Conservation (phyloP, 2,329 filamentous ascomycete species). For the Cyphellophora europaea region DNA sequence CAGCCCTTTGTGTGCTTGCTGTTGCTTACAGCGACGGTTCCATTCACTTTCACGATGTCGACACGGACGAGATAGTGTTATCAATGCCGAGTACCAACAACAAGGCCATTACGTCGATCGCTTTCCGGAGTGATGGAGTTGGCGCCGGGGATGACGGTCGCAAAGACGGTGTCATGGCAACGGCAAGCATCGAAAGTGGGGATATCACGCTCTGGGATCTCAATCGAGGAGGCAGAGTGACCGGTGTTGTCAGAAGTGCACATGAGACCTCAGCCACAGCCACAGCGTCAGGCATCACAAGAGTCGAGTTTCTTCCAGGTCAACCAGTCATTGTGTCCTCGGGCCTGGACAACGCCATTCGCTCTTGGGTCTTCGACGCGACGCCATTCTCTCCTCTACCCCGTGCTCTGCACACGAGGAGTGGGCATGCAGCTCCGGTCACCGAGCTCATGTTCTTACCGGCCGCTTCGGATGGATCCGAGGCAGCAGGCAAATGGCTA, state of each 20-base stretch:
- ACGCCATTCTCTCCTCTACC: conserved; percentile 81
- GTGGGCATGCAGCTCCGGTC: conserved; percentile 80
- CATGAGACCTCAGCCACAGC: conserved; percentile 56
- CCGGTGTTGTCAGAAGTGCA: conserved; percentile 76
- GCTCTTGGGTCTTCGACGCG: conserved; percentile 94
- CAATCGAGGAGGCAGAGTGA: conserved; percentile 76
- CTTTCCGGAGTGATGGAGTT: conserved; percentile 80
- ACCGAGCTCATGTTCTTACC: conserved; percentile 78
- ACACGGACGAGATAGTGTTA: conserved; percentile 65
- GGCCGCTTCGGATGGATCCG: conserved; percentile 78
- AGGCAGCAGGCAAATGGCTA: conserved; percentile 86
- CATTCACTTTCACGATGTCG: conserved; percentile 71
- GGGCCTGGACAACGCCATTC: conserved; percentile 85
- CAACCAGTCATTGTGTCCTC: conserved; percentile 87
- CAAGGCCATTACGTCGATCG: conserved; percentile 64
- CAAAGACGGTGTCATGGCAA: conserved; percentile 87
- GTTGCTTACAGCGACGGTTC: conserved; percentile 77
- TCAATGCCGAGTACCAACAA: conserved; percentile 14
- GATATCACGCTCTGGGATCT: conserved; percentile 96
- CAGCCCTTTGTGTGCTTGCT: conserved; percentile 75
- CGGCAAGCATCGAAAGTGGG: conserved; percentile 65
- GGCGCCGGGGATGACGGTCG: conserved; percentile 83
- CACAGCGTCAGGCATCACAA: conserved; percentile 66
- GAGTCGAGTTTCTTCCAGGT: conserved; percentile 77
- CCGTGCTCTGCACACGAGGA: conserved; percentile 72